Conservation (phyloP, 805 yeast species). For the Cyberlindnera petersonii region DNA sequence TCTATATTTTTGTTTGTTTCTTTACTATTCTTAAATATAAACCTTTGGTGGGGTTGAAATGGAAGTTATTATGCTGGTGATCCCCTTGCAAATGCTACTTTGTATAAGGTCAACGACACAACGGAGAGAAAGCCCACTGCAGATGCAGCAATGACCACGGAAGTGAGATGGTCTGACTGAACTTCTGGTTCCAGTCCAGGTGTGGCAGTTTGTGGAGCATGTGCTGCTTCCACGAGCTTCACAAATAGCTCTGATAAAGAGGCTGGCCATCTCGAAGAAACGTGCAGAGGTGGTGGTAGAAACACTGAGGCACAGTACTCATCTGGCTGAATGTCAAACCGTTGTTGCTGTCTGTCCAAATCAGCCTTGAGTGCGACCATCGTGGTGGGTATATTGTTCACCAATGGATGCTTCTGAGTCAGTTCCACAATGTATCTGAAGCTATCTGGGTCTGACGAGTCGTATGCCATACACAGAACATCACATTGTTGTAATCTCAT, state of each 20-base stretch:
- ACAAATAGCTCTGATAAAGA: slow-evolving; percentile 81
- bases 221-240: slow-evolving; percentile 85
- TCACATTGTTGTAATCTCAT: slow-evolving; percentile 78
- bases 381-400: slow-evolving; percentile 71
- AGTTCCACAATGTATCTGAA: slow-evolving; percentile 77
- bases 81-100: slow-evolving; percentile 30
- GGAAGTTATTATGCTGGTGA: too few species aligned
- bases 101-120: slow-evolving; percentile 62
- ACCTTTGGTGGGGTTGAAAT: too few species aligned
- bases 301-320: slow-evolving; percentile 63
- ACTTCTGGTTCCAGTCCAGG: slow-evolving; percentile 71
- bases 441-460: slow-evolving; percentile 93
- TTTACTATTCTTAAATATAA: too few species aligned
- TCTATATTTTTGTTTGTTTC: too few species aligned
- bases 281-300: slow-evolving; percentile 82
- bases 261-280: slow-evolving; percentile 85
- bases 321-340: slow-evolving; percentile 85
- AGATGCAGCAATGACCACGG: slow-evolving; percentile 58
- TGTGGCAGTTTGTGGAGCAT: slow-evolving; percentile 71
- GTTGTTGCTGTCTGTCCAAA: slow-evolving; percentile 89
- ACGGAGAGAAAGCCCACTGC: slow-evolving; percentile 65
- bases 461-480: slow-evolving; percentile 84
- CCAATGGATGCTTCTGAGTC: slow-evolving; percentile 51
- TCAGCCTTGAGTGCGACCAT: slow-evolving; percentile 95
- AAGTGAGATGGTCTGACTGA: slow-evolving; percentile 45